phyloP scores from a whole-genome alignment of 2,329 filamentous ascomycete genomes.

The Orbilia javanica region DNA sequence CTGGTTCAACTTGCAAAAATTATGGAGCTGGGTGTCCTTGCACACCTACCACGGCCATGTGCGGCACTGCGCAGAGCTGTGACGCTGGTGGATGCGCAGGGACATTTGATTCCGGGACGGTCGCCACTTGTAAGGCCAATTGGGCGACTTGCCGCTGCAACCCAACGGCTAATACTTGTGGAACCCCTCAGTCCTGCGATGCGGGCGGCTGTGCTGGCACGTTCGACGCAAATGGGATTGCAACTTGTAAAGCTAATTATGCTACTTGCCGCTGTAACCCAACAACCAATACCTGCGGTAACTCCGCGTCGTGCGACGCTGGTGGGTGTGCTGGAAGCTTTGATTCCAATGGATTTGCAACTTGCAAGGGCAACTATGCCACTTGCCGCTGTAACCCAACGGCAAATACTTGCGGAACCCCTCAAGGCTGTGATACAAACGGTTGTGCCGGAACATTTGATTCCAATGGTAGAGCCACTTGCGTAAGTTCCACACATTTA shows the following conservation, averaged over 20 bases:
- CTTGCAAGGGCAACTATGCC: conserved; percentile 12
- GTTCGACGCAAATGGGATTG: conserved; percentile 28
- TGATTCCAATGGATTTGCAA: conserved; percentile 11
- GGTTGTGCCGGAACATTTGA: conserved; percentile 21
- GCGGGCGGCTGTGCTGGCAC: conserved; percentile 22
- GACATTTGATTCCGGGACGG: conserved; percentile 20
- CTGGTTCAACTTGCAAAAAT: conserved; percentile 20
- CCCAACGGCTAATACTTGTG: conserved; percentile 33
- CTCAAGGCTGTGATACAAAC: background rate
- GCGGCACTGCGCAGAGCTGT: conserved; percentile 27
- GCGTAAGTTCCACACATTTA: background rate
- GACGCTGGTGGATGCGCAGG: conserved; percentile 27
- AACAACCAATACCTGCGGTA: background rate
- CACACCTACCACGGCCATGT: conserved; percentile 25
- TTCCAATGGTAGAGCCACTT: conserved; percentile 25
- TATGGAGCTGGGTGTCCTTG: conserved; percentile 34
- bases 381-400: conserved; percentile 25
- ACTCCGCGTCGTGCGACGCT: background rate
- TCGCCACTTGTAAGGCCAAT: conserved; percentile 33
- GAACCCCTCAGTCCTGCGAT: conserved; percentile 14
- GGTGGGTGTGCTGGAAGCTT: conserved; percentile 1
- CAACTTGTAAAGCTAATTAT: conserved; percentile 26
- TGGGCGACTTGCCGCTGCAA: conserved; percentile 37
- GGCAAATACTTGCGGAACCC: background rate
- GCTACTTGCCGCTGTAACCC: conserved; percentile 19